phyloP scores from a whole-genome alignment of 441 rosid species.

The Daphne laureola region DNA sequence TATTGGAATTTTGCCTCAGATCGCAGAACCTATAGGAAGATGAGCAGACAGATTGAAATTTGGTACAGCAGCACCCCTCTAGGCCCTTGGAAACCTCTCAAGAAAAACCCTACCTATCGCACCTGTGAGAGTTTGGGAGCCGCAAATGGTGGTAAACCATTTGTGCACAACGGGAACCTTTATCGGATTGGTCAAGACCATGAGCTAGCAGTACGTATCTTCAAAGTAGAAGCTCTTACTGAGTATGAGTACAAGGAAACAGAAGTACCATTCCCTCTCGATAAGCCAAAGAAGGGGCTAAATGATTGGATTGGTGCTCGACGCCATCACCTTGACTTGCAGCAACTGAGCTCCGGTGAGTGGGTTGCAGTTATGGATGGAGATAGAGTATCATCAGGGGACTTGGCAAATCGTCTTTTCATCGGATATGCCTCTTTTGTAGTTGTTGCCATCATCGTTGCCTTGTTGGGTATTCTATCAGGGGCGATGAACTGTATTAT shows the following conservation, averaged over 20 bases:
- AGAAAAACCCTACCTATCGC: conserved; percentile 66
- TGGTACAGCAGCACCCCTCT: conserved; percentile 73
- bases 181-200: conserved; percentile 86
- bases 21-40: conserved; percentile 53
- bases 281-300: conserved; percentile 39
- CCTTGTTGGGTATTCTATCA: conserved; percentile 49
- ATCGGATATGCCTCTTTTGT: conserved; percentile 58
- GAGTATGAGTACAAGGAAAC: conserved; percentile 55
- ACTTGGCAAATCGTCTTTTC: conserved; percentile 32
- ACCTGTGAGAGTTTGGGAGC: conserved; percentile 50
- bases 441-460: conserved; percentile 32
- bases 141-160: conserved; percentile 80
- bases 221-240: conserved; percentile 54
- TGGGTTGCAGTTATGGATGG: conserved; percentile 80
- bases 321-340: conserved; percentile 64
- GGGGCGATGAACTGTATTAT: conserved; percentile 69
- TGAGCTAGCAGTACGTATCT: conserved; percentile 46
- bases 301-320: conserved; percentile 77
- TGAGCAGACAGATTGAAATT: conserved; percentile 73
- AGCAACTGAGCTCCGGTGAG: conserved; percentile 57
- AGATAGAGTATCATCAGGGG: conserved; percentile 72
- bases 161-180: conserved; percentile 47
- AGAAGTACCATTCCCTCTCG: conserved; percentile 48
- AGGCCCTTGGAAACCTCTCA: conserved; percentile 85
- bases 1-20: conserved; percentile 85